A percentile compares a stretch with the other conserved stretches of the same genome.
Conservation (phyloP, 2,329 filamentous ascomycete species). For the Scedosporium boydii region DNA sequence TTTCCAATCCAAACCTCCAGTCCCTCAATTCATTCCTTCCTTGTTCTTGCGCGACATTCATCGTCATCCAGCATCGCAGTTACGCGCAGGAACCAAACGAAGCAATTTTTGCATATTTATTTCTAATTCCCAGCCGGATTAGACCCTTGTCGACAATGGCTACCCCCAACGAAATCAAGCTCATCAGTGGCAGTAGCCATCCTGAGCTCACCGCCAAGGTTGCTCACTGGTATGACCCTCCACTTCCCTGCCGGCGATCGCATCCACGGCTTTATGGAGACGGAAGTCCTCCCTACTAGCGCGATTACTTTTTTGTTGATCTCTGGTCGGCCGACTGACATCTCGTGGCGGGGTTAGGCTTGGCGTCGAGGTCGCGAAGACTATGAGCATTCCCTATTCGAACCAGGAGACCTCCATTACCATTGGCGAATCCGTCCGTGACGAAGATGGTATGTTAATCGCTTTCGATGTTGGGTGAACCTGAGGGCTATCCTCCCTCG, state of each 20-base stretch:
- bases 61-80: neutral
- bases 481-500: neutral
- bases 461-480: neutral
- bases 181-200: slow-evolving; percentile 40
- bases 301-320: neutral
- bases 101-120: neutral
- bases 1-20: neutral
- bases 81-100: neutral
- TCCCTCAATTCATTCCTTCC: neutral
- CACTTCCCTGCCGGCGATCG: neutral
- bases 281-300: too few relatives aligned
- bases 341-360: slow-evolving; percentile 38
- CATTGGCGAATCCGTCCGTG: slow-evolving; percentile 89
- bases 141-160: slow-evolving; percentile 9
- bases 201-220: slow-evolving; percentile 36
- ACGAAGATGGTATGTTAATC: slow-evolving; percentile 64
- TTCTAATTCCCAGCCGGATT: neutral
- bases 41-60: neutral
- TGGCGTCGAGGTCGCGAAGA: slow-evolving; percentile 69
- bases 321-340: neutral
- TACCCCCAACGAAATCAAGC: slow-evolving; percentile 45
- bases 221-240: slow-evolving; percentile 28
- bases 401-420: slow-evolving; percentile 86
- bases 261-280: too few relatives aligned
- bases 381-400: slow-evolving; percentile 73